Percentiles rank a stretch among this genome's conserved stretches.
phyloP scores from a whole-genome alignment of 2,329 filamentous ascomycete species.

The Trichoderma harzianum region DNA sequence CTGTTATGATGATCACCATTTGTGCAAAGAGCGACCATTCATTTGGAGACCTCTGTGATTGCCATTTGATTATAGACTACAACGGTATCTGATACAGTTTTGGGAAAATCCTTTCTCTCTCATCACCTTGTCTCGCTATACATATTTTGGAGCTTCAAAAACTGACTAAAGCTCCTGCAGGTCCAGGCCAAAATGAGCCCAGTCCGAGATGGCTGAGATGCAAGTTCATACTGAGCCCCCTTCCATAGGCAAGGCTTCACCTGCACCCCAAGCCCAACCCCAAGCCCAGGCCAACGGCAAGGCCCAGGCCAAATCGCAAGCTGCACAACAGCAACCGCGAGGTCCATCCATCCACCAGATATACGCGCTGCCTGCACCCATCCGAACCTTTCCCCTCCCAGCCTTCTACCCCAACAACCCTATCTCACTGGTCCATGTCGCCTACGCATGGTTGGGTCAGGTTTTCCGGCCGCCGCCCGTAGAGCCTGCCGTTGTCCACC shows the following conservation, averaged over 20 bases:
- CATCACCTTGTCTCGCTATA: neutral
- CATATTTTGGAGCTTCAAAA: neutral
- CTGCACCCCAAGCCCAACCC: conserved; percentile 24
- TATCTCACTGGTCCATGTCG: conserved; percentile 77
- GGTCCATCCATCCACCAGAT: conserved; percentile 62
- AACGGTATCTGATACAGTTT: conserved; percentile 84
- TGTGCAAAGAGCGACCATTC: conserved; percentile 59
- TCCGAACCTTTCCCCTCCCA: conserved; percentile 80
- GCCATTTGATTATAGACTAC: conserved; percentile 77
- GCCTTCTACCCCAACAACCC: conserved; percentile 90
- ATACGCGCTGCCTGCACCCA: conserved; percentile 75
- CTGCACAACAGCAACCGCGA: conserved; percentile 29
- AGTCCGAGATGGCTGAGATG: conserved; percentile 43
- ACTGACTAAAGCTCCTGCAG: conserved; percentile 8
- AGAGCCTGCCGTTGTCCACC: conserved; percentile 62
- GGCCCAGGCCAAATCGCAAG: conserved; percentile 23
- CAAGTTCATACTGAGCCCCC: conserved; percentile 25
- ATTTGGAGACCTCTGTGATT: conserved; percentile 57
- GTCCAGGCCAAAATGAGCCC: conserved; percentile 47
- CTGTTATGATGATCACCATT: conserved; percentile 60
- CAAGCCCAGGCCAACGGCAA: conserved; percentile 21
- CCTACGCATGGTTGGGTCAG: conserved; percentile 73
- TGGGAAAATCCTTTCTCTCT: neutral
- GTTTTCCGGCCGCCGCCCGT: conserved; percentile 62
- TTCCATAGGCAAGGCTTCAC: conserved; percentile 17